Evolutionary conservation across 2,329 filamentous ascomycete species (phyloP).

Genomic region (Alternaria solani): DNA sequence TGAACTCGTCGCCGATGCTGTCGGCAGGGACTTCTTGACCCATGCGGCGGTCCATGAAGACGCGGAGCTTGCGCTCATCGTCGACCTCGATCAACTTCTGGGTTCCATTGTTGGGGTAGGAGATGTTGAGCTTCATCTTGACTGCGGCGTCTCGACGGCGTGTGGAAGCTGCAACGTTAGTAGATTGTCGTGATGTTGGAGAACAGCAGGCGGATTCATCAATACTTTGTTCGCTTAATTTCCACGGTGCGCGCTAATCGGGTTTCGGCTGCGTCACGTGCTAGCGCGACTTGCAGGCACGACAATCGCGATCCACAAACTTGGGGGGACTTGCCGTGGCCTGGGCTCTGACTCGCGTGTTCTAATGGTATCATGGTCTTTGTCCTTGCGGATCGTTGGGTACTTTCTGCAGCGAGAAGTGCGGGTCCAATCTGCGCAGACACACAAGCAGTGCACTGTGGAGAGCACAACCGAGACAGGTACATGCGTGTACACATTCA

Average conservation of each 20-base stretch:
- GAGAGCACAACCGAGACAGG: neutral
- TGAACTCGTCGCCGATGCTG: conserved; percentile 98
- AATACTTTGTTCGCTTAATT: conserved; percentile 3
- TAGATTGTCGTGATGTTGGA: conserved; percentile 38
- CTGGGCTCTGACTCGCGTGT: too few species aligned
- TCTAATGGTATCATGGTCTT: neutral
- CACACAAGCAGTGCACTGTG: neutral
- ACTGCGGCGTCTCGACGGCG: conserved; percentile 45
- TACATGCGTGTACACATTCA: neutral
- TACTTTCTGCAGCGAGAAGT: neutral
- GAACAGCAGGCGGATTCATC: neutral
- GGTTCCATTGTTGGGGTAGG: conserved; percentile 98
- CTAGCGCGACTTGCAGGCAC: conserved; percentile 9
- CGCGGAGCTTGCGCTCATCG: conserved; percentile 98
- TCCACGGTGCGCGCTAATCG: conserved; percentile 14
- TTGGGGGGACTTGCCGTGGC: neutral
- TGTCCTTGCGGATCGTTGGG: neutral
- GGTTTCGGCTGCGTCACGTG: conserved; percentile 19
- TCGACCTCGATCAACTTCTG: conserved; percentile 99
- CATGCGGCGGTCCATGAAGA: conserved; percentile 99
- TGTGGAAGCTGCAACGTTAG: conserved; percentile 49
- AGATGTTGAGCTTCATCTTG: conserved; percentile 80
- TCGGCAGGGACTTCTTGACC: conserved; percentile 92
- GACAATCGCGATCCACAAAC: neutral
- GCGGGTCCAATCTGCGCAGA: neutral